Base-by-base conservation (phyloP, 352 stramenopile genomes). In the Bremia lactucae region DNA sequence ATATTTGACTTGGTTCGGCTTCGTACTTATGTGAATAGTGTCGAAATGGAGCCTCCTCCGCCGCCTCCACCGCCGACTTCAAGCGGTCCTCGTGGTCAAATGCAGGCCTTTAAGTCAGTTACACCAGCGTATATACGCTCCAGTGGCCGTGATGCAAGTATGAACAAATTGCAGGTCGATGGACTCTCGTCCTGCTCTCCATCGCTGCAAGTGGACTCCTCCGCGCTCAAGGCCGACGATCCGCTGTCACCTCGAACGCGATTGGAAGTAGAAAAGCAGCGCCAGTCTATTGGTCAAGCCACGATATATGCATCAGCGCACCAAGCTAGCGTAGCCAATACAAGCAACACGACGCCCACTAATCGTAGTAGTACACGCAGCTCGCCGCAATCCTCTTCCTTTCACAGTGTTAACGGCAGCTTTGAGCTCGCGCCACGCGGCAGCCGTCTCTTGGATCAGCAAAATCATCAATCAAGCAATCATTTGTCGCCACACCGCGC, bases 401-500 rank as follows among this genome's bases (percentile, higher is more conserved):
- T 57, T 14, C 57, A 59, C 43, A 68, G 50, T 33, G 23, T 42
- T 31, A 55, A 23, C 37, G 24, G 23, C 49, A 29, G 24, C 46
- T 24, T 40, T 41, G 26, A 52, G 29, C 39, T 55, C 42, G 16
- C 33, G 18, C 6, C 42, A 19, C 31, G 3, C 9, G 25, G 31
- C 3, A 40, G 50, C 15, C 34, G 33, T 3, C 39, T 28, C 38
- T 46, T 46, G 19, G 24, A 49, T 6, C 28, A 31, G 13, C 48
- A 47, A 15, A 29, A 18, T 14, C 31, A 58, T 18, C 36, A 37
- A 8, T 10, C 43, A 15, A 25, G 31, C 15, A 51, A 22, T 25
- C 68, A 55, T n/a, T 38, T 87, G 15, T 87, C 75, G 10, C 75
- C 75, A 0, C 68, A 83, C 25, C 67, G 74, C 29, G 65, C 68